Percentiles rank a stretch among this genome's conserved stretches.
phyloP scores from a whole-genome alignment of 352 stramenopile genomes.

The Elongisporangium prolatum region DNA sequence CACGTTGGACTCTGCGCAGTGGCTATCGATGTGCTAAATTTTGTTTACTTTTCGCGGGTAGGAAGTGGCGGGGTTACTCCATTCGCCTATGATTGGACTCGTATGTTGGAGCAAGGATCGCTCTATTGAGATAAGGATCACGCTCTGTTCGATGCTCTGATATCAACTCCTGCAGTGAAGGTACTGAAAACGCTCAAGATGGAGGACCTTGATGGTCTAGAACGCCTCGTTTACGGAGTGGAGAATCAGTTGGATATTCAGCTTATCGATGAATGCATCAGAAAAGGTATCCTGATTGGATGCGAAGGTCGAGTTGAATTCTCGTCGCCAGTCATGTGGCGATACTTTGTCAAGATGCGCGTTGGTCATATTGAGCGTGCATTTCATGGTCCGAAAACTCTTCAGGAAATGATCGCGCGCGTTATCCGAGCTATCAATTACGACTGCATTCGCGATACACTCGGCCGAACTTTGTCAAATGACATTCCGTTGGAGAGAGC shows the following conservation, averaged over 20 bases:
- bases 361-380: conserved; percentile 11
- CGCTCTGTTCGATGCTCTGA: conserved; percentile 4
- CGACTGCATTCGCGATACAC: conserved; percentile 4
- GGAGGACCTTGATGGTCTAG: conserved; percentile 8
- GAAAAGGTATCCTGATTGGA: conserved; percentile 14
- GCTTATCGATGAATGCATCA: conserved; percentile 8
- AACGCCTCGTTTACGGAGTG: conserved; percentile 9
- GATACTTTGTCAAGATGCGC: conserved; percentile 19
- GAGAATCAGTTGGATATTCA: conserved; percentile 2
- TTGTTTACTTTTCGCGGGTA: conserved; percentile 1
- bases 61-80: conserved; percentile 11
- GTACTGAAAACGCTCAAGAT: conserved; percentile 10
- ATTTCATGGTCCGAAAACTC: conserved; percentile 8
- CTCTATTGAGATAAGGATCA: conserved; percentile 2
- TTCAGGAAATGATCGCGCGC: conserved; percentile 10
- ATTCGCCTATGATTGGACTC: conserved; percentile 6
- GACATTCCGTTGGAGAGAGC: conserved; percentile 5
- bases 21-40: conserved; percentile 7
- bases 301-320: conserved; percentile 4
- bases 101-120: conserved; percentile 10
- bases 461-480: no score
- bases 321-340: conserved; percentile 12
- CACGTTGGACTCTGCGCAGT: conserved; percentile 10
- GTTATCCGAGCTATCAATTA: conserved; percentile 13
- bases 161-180: conserved; percentile 12